Conservation (phyloP, 2,329 filamentous ascomycete genomes). For the Ophiostoma australiae region DNA sequence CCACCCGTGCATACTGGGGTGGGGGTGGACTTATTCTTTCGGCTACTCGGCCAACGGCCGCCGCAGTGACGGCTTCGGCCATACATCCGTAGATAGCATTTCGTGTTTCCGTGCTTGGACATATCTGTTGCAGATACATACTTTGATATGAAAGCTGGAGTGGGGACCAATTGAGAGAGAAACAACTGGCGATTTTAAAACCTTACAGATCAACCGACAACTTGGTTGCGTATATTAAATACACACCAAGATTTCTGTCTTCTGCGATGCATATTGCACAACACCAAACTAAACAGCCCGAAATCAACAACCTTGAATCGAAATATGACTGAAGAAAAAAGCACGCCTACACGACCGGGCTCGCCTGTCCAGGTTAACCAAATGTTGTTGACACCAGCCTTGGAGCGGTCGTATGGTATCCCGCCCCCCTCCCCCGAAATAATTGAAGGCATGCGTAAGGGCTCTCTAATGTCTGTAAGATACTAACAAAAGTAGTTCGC, state of each 20-base stretch:
- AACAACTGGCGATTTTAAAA: not conserved
- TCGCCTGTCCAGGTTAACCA: not conserved
- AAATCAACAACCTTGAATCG: not conserved
- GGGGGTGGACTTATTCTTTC: not conserved
- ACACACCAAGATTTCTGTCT: not conserved
- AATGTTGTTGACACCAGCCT: not conserved
- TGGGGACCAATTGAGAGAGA: not conserved
- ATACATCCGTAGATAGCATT: not conserved
- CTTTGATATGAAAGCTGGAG: not conserved
- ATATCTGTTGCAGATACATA: not conserved
- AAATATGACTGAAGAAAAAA: not conserved
- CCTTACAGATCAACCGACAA: not conserved
- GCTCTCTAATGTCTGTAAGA: not conserved
- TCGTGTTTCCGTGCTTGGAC: not conserved
- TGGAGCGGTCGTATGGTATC: not conserved
- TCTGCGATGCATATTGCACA: not conserved
- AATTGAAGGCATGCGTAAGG: not conserved
- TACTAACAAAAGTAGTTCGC: not conserved
- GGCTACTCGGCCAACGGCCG: not conserved
- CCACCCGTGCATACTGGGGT: not conserved
- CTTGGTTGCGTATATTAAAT: not conserved
- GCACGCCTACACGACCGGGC: not conserved
- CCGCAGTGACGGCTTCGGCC: not conserved
- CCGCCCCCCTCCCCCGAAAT: too few species aligned
- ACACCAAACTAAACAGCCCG: not conserved